phyloP scores from a whole-genome alignment of 306 rosid species.

The Sindora glabra region DNA sequence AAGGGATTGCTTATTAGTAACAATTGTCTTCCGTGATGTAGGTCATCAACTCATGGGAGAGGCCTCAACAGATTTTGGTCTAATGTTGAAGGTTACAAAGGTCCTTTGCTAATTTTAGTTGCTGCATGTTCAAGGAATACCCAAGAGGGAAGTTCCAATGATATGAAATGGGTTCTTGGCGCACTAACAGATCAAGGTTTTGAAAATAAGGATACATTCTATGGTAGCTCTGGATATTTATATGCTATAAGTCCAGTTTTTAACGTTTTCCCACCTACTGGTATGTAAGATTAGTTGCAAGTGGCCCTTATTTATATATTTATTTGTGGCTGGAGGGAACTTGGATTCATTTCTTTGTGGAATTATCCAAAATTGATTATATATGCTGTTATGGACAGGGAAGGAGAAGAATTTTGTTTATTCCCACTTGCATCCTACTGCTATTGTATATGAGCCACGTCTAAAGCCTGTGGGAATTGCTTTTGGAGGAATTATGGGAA shows the following conservation, averaged over 20 bases:
- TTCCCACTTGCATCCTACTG: constrained; percentile 75
- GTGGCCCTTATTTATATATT: constrained; percentile 11
- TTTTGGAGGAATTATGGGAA: constrained; percentile 73
- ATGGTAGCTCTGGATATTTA: constrained; percentile 74
- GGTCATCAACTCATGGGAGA: constrained; percentile 87
- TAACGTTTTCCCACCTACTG: constrained; percentile 48
- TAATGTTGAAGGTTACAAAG: constrained; percentile 68
- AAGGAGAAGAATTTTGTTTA: constrained; percentile 89
- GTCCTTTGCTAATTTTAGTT: constrained; percentile 67
- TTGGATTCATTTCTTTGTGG: constrained; percentile 1
- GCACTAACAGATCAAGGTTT: constrained; percentile 58
- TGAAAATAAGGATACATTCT: constrained; percentile 64
- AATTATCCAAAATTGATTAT: constrained; percentile 13
- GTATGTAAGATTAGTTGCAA: constrained; percentile 33
- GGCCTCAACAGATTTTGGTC: constrained; percentile 93
- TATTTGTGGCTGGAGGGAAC: not conserved
- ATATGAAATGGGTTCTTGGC: constrained; percentile 68
- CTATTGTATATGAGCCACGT: constrained; percentile 51
- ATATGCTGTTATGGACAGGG: constrained; percentile 47
- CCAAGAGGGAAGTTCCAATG: constrained; percentile 28
- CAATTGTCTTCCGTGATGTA: constrained; percentile 18
- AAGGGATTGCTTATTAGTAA: constrained; percentile 9
- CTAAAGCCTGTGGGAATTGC: constrained; percentile 79
- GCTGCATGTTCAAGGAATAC: constrained; percentile 47
- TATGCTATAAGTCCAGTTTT: constrained; percentile 76